Conservation (phyloP, 2,329 filamentous ascomycete species). For the Chalaropsis ovoidea region DNA sequence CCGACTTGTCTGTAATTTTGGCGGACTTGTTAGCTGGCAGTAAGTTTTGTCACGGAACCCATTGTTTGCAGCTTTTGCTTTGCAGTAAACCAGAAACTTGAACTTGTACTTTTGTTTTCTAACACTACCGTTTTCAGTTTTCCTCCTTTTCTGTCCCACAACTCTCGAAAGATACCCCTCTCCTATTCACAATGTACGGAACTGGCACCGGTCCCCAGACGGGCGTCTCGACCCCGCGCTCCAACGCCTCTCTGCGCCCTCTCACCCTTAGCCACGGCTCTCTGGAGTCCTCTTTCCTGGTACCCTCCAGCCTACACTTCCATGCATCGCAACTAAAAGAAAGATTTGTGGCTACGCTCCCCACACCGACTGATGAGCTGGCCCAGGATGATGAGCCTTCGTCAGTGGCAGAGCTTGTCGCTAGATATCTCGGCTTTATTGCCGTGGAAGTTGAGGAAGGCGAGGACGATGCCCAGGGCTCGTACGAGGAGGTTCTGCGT, state of each 20-base stretch:
- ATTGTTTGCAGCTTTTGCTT: background rate
- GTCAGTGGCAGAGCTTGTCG: constrained; percentile 82
- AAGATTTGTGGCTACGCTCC: constrained; percentile 73
- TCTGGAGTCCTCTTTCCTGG: constrained; percentile 90
- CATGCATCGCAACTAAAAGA: constrained; percentile 92
- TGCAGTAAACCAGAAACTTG: background rate
- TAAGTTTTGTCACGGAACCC: constrained; percentile 1
- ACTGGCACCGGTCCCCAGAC: constrained; percentile 76
- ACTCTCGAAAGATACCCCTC: constrained; percentile 25
- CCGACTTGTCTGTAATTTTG: constrained; percentile 13
- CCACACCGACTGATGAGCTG: constrained; percentile 87
- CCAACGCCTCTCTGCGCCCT: constrained; percentile 81
- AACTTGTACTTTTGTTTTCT: background rate
- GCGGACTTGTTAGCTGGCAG: constrained; percentile 13
- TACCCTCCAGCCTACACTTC: constrained; percentile 92
- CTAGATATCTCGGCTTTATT: constrained; percentile 83
- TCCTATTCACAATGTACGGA: constrained; percentile 64
- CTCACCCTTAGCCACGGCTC: constrained; percentile 85
- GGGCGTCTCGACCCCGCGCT: constrained; percentile 92
- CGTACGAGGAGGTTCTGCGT: constrained; percentile 86
- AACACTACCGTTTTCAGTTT: background rate
- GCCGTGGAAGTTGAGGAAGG: constrained; percentile 83
- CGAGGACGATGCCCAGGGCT: constrained; percentile 79
- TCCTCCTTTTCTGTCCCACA: background rate
- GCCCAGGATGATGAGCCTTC: constrained; percentile 99